Base-by-base conservation (phyloP, 2,329 filamentous ascomycete species). In the Neoscytalidium dimidiatum region DNA sequence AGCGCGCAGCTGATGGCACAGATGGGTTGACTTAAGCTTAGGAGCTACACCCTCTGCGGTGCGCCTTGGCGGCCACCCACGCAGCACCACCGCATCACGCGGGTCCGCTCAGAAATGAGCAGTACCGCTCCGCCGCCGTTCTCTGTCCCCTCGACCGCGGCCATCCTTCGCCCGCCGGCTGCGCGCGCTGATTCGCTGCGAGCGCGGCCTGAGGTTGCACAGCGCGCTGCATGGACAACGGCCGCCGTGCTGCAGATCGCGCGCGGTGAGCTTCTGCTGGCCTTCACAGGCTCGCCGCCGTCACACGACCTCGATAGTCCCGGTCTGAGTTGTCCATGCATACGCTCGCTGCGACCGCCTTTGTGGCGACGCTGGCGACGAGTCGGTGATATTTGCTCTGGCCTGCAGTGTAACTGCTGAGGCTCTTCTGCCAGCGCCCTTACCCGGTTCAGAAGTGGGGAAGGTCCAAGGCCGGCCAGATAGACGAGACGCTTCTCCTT, bases 401-500 rank as follows among this genome's bases (percentile, higher is more conserved):
- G n/a, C 23, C 62, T 64, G 62, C 51, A n/a, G 62, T 64, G 61
- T 46, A 46, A 64, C 61, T 53, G 48, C 19, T 64, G 62, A 64
- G 62, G 62, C 62, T 64, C 62, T 64, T 64, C 62, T 44, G 58
- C 57, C n/a, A 49, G 26, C 28, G 44, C 44, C 38, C 21, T 58
- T 64, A 57, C 62, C 62, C 52, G 62, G 62, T 57, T 58, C 62
- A 64, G 51, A 48, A 46, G 62, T 57, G 62, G 62, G 62, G 62
- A 64, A 48, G 62, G 35, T 8, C 23, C 41, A 49, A 14, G 38
- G 52, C 52, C 61, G 48, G 38, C 61, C 28, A 58, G 51, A 58
- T 64, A 64, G 52, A 58, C 43, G 62, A 64, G 62, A 48, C 33
- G 51, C 62, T 64, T 33, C 52, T 64, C 62, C 62, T 64, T 64